Conservation (phyloP, 345 rosid species). For the Cardiospermum halicacabum region DNA sequence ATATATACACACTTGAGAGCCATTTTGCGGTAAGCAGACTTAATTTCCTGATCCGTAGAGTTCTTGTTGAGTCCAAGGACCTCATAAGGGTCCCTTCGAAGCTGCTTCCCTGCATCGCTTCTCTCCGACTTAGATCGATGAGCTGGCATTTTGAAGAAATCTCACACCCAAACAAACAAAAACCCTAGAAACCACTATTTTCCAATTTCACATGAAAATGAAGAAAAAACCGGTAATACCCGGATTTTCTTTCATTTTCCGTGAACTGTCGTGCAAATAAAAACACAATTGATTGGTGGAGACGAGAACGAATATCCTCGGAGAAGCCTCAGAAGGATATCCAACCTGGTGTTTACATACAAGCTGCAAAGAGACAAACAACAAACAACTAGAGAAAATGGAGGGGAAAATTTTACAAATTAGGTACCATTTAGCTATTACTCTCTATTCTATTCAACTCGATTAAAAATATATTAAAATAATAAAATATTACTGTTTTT, state of each 20-base stretch:
- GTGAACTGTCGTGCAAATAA: not conserved
- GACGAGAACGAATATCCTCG: slow-evolving; percentile 15
- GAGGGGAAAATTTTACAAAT: slow-evolving; percentile 26
- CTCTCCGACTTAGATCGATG: slow-evolving; percentile 71
- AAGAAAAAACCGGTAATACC: slow-evolving; percentile 1
- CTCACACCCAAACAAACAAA: slow-evolving; percentile 3
- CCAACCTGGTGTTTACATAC: slow-evolving; percentile 22
- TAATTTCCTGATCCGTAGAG: slow-evolving; percentile 93
- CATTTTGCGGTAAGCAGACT: slow-evolving; percentile 83
- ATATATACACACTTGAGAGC: slow-evolving; percentile 73
- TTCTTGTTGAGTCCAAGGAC: slow-evolving; percentile 67
- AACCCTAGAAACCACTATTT: slow-evolving; percentile 19
- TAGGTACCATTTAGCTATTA: slow-evolving; percentile 14
- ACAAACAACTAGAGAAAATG: slow-evolving; percentile 27
- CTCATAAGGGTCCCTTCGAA: slow-evolving; percentile 90
- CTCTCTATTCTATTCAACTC: not conserved
- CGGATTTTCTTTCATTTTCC: slow-evolving; percentile 1
- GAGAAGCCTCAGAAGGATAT: slow-evolving; percentile 11
- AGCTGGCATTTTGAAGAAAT: slow-evolving; percentile 43
- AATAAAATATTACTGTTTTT: too few relatives aligned
- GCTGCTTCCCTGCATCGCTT: slow-evolving; percentile 57
- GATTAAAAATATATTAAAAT: too few relatives aligned
- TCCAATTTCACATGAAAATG: not conserved
- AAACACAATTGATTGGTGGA: not conserved
- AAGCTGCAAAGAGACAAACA: slow-evolving; percentile 22